Percentiles rank a stretch among this genome's conserved stretches.
phyloP scores from a whole-genome alignment of 495 filamentous ascomycete species.

The Xylaria scruposa region DNA sequence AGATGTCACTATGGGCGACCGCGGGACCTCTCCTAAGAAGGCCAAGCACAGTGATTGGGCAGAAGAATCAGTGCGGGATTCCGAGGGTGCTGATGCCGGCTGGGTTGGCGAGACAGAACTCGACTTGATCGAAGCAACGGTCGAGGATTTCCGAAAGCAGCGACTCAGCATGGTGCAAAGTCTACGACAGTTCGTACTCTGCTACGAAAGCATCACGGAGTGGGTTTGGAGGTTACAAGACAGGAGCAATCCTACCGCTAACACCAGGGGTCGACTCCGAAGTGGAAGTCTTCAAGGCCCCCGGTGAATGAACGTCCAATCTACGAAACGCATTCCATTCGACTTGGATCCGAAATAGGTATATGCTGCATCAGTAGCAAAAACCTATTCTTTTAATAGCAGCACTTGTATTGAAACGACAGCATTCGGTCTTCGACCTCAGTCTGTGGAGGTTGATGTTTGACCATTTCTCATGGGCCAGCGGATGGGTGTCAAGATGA shows the following conservation, averaged over 20 bases:
- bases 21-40: conserved; percentile 9
- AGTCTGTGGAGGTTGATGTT: background rate
- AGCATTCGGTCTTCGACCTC: conserved; percentile 22
- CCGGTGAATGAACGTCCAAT: conserved; percentile 24
- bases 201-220: conserved; percentile 93
- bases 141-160: conserved; percentile 87
- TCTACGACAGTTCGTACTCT: conserved; percentile 91
- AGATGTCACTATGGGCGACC: conserved; percentile 48
- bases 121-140: conserved; percentile 84
- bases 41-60: conserved; percentile 19
- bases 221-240: conserved; percentile 68
- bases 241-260: conserved; percentile 47
- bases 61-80: conserved; percentile 5
- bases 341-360: background rate
- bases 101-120: conserved; percentile 61
- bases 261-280: conserved; percentile 39
- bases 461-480: background rate
- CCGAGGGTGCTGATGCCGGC: conserved; percentile 43
- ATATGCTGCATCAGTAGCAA: background rate
- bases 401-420: conserved; percentile 35
- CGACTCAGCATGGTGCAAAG: conserved; percentile 97
- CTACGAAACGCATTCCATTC: background rate
- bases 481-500: conserved; percentile 22
- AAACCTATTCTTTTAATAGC: conserved; percentile 18
- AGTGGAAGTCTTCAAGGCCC: conserved; percentile 39